Conservation (phyloP, 139 green algal genomes). For the Penium margaritaceum region DNA sequence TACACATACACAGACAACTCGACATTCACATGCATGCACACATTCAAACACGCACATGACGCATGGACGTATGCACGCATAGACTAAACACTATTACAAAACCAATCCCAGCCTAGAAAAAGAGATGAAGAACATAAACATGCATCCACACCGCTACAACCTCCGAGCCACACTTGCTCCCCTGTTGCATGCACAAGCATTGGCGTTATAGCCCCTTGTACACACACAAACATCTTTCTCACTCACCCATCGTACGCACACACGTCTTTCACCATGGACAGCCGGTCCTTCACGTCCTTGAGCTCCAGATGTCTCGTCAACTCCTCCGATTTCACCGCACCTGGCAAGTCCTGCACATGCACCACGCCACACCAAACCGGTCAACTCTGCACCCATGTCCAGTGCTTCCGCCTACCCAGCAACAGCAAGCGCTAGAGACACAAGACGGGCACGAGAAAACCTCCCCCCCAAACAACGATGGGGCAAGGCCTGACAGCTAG, state of each 20-base stretch:
- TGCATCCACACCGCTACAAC: no score
- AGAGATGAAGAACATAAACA: no score
- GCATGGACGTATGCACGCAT: no score
- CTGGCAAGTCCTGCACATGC: conserved; percentile 33
- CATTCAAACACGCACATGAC: no score
- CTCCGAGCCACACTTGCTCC: no score
- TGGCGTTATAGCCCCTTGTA: no score
- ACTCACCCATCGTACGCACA: conserved; percentile 63
- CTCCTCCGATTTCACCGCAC: conserved; percentile 25
- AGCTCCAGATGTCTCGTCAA: conserved; percentile 23
- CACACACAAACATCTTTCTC: no score
- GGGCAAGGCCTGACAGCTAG: not conserved
- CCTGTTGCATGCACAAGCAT: no score
- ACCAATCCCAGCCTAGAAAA: no score
- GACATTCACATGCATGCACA: no score
- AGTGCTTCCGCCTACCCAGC: not conserved
- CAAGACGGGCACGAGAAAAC: not conserved
- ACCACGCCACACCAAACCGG: not conserved
- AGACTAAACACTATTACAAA: no score
- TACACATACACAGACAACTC: no score
- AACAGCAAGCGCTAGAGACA: not conserved
- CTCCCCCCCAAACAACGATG: not conserved
- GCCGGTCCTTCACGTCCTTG: conserved; percentile 16
- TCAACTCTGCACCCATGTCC: not conserved
- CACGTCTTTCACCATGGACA: conserved; percentile 52